Evolutionary conservation across 805 yeast species (phyloP).

Genomic region (Candida awuae): DNA sequence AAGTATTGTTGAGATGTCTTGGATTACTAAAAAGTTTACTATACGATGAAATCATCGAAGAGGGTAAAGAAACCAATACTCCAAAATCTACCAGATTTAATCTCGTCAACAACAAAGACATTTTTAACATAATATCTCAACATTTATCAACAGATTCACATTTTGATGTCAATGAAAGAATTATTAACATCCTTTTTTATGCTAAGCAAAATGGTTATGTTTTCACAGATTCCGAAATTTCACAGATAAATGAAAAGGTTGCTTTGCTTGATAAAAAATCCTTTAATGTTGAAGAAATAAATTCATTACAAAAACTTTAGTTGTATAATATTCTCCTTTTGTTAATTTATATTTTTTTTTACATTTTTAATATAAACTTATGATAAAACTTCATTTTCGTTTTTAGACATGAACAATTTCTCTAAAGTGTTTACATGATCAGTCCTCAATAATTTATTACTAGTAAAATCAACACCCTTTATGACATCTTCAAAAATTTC

Average conservation of each 20-base stretch:
- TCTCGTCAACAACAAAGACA: slow-evolving; percentile 31
- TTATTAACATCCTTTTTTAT: slow-evolving; percentile 41
- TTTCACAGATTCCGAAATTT: slow-evolving; percentile 34
- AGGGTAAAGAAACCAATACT: slow-evolving; percentile 9
- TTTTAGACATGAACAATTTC: slow-evolving; percentile 39
- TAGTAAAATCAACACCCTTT: slow-evolving; percentile 6
- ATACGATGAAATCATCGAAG: slow-evolving; percentile 41
- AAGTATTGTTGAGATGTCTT: slow-evolving; percentile 13
- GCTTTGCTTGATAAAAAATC: slow-evolving; percentile 27
- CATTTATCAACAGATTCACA: slow-evolving; percentile 31
- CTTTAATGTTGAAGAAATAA: slow-evolving; percentile 43
- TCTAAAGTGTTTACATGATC: slow-evolving; percentile 42
- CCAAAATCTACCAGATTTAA: slow-evolving; percentile 19
- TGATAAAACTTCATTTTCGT: slow-evolving; percentile 26
- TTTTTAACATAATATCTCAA: slow-evolving; percentile 29
- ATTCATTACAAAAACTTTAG: slow-evolving; percentile 28
- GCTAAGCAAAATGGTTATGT: slow-evolving; percentile 37
- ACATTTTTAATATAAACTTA: background rate
- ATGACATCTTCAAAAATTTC: slow-evolving; percentile 4
- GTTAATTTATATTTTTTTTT: background rate
- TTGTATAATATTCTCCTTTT: slow-evolving; percentile 1
- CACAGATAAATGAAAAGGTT: slow-evolving; percentile 17
- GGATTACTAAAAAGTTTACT: slow-evolving; percentile 37
- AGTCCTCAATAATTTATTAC: slow-evolving; percentile 29
- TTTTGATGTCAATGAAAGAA: slow-evolving; percentile 47